Conservation (phyloP, 805 yeast genomes). For the Danielia oregonensis region DNA sequence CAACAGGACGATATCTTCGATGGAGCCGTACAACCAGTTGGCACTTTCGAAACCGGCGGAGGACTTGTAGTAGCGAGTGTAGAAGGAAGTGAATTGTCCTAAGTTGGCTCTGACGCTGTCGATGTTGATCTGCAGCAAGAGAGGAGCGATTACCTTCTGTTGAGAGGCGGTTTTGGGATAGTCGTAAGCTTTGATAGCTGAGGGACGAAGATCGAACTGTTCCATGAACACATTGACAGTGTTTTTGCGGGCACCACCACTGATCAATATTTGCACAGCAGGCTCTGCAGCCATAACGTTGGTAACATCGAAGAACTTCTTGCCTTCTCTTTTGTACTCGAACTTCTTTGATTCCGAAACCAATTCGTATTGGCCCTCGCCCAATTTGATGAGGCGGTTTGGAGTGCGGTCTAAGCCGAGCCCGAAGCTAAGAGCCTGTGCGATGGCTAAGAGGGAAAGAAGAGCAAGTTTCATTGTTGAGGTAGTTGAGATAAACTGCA, state of each 20-base stretch:
- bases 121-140: conserved; percentile 44
- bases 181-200: conserved; percentile 31
- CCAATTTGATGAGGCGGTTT: conserved; percentile 31
- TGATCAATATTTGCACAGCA: conserved; percentile 26
- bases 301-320: conserved; percentile 65
- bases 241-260: conserved; percentile 21
- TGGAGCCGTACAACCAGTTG: conserved; percentile 56
- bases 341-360: conserved; percentile 37
- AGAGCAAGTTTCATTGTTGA: conserved; percentile 1
- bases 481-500: too few relatives aligned
- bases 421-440: conserved; percentile 12
- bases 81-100: conserved; percentile 63
- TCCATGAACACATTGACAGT: conserved; percentile 19
- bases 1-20: conserved; percentile 36
- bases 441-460: conserved; percentile 2
- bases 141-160: conserved; percentile 33
- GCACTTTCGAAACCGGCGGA: conserved; percentile 69
- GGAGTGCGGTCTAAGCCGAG: conserved; percentile 1
- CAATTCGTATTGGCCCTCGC: conserved; percentile 27
- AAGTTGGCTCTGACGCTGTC: conserved; percentile 49
- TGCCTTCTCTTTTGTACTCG: conserved; percentile 37
- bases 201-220: too few relatives aligned
- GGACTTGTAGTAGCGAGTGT: conserved; percentile 73
- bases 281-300: conserved; percentile 36
- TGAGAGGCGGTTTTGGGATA: conserved; percentile 51